Base-by-base conservation (phyloP, 345 rosid genomes). In the Raphanus raphanistrum region DNA sequence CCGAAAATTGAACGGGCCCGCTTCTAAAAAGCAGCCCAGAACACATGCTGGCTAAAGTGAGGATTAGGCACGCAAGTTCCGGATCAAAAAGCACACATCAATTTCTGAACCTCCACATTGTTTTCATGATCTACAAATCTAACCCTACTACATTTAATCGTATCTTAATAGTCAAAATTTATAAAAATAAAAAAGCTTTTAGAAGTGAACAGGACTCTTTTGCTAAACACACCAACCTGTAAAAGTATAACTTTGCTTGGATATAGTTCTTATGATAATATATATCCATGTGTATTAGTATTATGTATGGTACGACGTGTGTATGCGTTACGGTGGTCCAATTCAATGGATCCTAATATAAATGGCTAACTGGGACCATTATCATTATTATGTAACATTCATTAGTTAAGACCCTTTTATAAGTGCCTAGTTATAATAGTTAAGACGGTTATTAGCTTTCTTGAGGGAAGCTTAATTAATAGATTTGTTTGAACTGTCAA, bases 221-320 rank as follows among this genome's bases (percentile, higher is more conserved):
- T 43, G 72, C 72, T 17, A 32, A 66, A 77, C 80, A 78, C 26
- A 66, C 77, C 81, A 78, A 78, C 81, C 81, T 78, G 81, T 78
- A 57, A 78, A 78, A 66, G 77, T 72, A 43, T 66, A 66, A 26
- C 76, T 78, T 78, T 78, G 77, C 68, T 66, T 78, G 35, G 21
- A 21, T 52, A 71, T 29, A 57, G 65, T 25, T 78, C 68, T 41
- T 71, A 72, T 41, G 35, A 41, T 66, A 55, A 16, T 45, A 66
- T 36, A 31, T n/a, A n/a, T 78, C 66, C 66, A 65, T 43, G 38
- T 58, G 29, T 66, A 77, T 62, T 26, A 52, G 70, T 62, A 61
- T 60, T 27, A 50, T 66, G 72, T 66, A 8, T 74, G 36, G 11
- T 50, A 52, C 38, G 41, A 25, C 36, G 10, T 32, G 35, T 76